These are phyloP conservation scores for Trametes maxima DNA, from an alignment of 768 basidiomycete genomes.

Conservation along the genomic window DNA sequence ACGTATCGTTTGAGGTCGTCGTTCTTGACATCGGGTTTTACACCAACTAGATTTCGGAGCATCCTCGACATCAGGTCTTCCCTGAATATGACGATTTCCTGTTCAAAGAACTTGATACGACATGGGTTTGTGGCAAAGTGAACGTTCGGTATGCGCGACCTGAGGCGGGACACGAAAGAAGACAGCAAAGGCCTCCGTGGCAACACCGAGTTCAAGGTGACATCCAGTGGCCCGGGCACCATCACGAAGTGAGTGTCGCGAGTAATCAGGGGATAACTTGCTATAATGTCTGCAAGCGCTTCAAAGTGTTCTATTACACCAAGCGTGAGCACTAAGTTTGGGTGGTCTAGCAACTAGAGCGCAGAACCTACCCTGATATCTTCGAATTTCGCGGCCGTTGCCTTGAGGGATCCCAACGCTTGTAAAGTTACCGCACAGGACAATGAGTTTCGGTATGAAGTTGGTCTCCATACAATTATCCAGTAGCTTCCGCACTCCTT, in stretches of 20 bases:
- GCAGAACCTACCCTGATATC: conserved; percentile 72
- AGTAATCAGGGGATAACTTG: conserved; percentile 76
- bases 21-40: conserved; percentile 78
- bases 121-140: conserved; percentile 92
- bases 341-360: not conserved
- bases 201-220: conserved; percentile 76
- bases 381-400: conserved; percentile 73
- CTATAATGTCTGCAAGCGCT: conserved; percentile 80
- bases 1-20: conserved; percentile 90
- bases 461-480: conserved; percentile 86
- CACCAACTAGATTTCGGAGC: conserved; percentile 87
- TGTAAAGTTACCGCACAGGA: conserved; percentile 95
- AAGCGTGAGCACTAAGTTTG: not conserved
- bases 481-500: conserved; percentile 81
- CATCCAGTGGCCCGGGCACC: conserved; percentile 92
- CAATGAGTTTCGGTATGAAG: conserved; percentile 86
- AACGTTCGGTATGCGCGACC: conserved; percentile 72
- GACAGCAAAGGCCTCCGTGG: conserved; percentile 84
- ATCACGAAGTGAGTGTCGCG: conserved; percentile 87
- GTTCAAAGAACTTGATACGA: conserved; percentile 91
- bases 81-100: conserved; percentile 92
- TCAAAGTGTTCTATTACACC: conserved; percentile 78
- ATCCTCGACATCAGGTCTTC: conserved; percentile 94
- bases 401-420: conserved; percentile 80
- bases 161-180: conserved; percentile 69